A percentile compares a stretch with the other conserved stretches of the same genome.
Conservation (phyloP, 805 yeast genomes). For the Hanseniaspora nectarophila region DNA sequence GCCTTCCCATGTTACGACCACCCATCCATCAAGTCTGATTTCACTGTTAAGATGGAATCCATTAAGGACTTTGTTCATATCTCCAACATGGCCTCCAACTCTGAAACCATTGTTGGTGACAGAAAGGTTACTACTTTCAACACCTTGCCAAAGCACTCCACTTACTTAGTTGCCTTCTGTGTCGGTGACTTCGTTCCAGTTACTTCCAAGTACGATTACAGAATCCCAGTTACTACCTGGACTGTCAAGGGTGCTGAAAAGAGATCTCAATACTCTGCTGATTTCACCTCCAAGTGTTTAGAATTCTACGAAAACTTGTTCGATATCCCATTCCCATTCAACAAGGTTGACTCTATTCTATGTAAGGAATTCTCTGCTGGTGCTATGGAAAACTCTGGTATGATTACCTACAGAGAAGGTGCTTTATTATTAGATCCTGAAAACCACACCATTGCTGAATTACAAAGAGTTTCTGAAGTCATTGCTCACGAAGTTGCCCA, state of each 20-base stretch:
- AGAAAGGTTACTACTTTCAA: slow-evolving; percentile 52
- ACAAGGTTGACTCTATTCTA: slow-evolving; percentile 72
- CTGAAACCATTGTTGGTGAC: slow-evolving; percentile 29
- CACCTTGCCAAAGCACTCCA: slow-evolving; percentile 71
- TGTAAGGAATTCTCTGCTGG: slow-evolving; percentile 77
- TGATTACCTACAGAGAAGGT: slow-evolving; percentile 67
- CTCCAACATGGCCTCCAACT: slow-evolving; percentile 57
- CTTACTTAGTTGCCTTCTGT: slow-evolving; percentile 74
- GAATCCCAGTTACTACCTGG: slow-evolving; percentile 68
- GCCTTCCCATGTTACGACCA: slow-evolving; percentile 84
- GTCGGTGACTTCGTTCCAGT: slow-evolving; percentile 50
- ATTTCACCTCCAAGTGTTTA: slow-evolving; percentile 62
- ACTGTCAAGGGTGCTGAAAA: slow-evolving; percentile 67
- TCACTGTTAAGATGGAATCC: slow-evolving; percentile 51
- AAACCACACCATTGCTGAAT: slow-evolving; percentile 49
- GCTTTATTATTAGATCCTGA: slow-evolving; percentile 63
- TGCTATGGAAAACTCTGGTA: slow-evolving; percentile 83
- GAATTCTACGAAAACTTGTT: slow-evolving; percentile 61
- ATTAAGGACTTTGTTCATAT: slow-evolving; percentile 45
- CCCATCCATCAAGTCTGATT: slow-evolving; percentile 67
- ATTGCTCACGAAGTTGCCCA: slow-evolving; percentile 84
- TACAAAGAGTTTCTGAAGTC: slow-evolving; percentile 70
- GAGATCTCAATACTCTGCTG: slow-evolving; percentile 62
- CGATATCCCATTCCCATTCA: slow-evolving; percentile 65
- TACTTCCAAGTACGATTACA: slow-evolving; percentile 43